phyloP scores from a whole-genome alignment of 352 stramenopile genomes.

The Phytopythium vexans region DNA sequence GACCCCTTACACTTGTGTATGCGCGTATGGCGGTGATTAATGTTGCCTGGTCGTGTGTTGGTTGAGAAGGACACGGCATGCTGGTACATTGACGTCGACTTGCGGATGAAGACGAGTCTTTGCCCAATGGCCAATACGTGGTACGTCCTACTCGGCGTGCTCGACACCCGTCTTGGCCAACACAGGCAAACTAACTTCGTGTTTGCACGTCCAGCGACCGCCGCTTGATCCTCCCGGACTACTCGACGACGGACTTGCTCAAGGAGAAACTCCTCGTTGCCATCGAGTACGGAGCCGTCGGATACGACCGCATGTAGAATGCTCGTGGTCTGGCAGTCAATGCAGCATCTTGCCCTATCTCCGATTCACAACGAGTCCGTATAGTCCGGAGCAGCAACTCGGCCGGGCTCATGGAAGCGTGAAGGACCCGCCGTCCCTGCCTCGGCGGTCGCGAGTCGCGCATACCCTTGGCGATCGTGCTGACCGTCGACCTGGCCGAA shows the following conservation, averaged over 20 bases:
- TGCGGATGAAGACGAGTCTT: slow-evolving; percentile 31
- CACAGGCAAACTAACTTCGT: slow-evolving; percentile 1
- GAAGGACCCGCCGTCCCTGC: slow-evolving; percentile 6
- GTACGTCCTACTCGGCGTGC: slow-evolving; percentile 18
- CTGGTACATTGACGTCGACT: slow-evolving; percentile 74
- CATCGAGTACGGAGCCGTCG: slow-evolving; percentile 55
- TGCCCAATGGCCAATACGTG: slow-evolving; percentile 77
- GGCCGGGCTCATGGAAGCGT: slow-evolving; percentile 59
- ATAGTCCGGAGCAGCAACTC: slow-evolving; percentile 43
- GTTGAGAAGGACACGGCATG: slow-evolving; percentile 40
- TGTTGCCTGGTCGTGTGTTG: slow-evolving; percentile 1
- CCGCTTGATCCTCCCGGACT: slow-evolving; percentile 66
- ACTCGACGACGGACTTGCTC: slow-evolving; percentile 43
- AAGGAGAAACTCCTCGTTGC: slow-evolving; percentile 63
- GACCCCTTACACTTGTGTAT: slow-evolving; percentile 4
- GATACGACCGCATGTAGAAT: slow-evolving; percentile 74
- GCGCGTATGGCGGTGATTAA: too few relatives aligned
- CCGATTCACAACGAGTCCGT: slow-evolving; percentile 29
- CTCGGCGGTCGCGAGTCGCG: slow-evolving; percentile 26
- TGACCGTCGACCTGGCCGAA: slow-evolving; percentile 35
- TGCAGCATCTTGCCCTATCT: not conserved
- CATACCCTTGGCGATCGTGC: slow-evolving; percentile 39
- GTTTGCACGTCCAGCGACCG: slow-evolving; percentile 39
- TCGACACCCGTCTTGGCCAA: not conserved
- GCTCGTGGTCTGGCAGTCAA: not conserved